phyloP scores from a whole-genome alignment of 805 yeast species.

The Priceomyces haplophilus region DNA sequence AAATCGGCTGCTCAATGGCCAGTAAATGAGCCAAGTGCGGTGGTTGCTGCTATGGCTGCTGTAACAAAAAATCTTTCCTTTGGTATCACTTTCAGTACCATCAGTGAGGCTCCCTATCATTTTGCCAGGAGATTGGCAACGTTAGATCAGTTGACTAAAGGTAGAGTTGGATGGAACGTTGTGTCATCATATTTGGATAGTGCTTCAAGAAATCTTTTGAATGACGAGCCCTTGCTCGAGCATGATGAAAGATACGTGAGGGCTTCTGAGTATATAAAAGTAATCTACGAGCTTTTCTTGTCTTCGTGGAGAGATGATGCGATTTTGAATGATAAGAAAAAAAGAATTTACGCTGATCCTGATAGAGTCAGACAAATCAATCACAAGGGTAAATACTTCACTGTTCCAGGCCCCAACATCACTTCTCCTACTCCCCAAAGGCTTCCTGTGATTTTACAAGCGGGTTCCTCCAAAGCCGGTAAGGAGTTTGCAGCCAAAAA shows the following conservation, averaged over 20 bases:
- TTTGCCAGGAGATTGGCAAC: constrained; percentile 44
- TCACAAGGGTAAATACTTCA: constrained; percentile 39
- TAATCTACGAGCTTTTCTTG: constrained; percentile 36
- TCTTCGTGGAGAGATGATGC: constrained; percentile 47
- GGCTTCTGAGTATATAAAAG: constrained; percentile 41
- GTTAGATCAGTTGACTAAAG: constrained; percentile 40
- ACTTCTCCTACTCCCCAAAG: constrained; percentile 44
- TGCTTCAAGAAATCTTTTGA: constrained; percentile 39
- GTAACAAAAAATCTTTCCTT: constrained; percentile 39
- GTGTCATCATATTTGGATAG: constrained; percentile 43
- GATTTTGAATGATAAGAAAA: constrained; percentile 22
- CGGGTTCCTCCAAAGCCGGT: constrained; percentile 43
- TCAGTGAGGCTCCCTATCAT: constrained; percentile 42
- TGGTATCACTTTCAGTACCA: constrained; percentile 42
- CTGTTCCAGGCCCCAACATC: constrained; percentile 43
- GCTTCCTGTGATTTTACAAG: constrained; percentile 43
- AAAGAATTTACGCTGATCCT: constrained; percentile 37
- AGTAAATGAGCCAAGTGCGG: constrained; percentile 36
- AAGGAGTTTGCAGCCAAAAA: constrained; percentile 40
- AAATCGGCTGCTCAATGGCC: constrained; percentile 33
- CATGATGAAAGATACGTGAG: constrained; percentile 41
- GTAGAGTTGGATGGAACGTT: constrained; percentile 49
- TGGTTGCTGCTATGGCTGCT: constrained; percentile 41
- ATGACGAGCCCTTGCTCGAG: constrained; percentile 33
- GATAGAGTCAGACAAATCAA: constrained; percentile 38